These are phyloP conservation scores for Chalciporus sp. DNA, from an alignment of 1,284 basidiomycete species.

Conservation along the genomic window DNA sequence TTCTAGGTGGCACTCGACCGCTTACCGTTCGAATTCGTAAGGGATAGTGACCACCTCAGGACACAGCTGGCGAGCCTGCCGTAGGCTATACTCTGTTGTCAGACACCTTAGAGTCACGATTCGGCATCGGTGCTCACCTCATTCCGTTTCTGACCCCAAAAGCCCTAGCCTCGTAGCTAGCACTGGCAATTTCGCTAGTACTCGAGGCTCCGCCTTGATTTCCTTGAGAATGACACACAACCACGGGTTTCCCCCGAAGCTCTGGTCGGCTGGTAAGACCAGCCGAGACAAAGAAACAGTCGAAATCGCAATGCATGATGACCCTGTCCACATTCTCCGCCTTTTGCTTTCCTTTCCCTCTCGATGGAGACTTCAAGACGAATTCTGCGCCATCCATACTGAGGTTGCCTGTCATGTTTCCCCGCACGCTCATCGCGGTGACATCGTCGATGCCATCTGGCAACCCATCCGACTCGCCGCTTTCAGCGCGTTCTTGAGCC, in stretches of 20 bases:
- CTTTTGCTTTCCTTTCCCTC: conserved; percentile 59
- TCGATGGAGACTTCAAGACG: conserved; percentile 47
- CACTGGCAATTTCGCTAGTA: conserved; percentile 93
- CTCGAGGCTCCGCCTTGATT: conserved; percentile 67
- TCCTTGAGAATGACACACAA: conserved; percentile 93
- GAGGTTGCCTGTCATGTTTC: conserved; percentile 30
- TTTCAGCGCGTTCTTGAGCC: conserved; percentile 73
- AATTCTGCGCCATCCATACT: conserved; percentile 66
- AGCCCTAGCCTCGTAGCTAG: conserved; percentile 89
- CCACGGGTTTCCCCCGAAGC: conserved; percentile 83
- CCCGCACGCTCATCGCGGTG: conserved; percentile 32
- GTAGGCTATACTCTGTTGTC: conserved; percentile 54
- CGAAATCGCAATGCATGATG: conserved; percentile 96
- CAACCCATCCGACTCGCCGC: conserved; percentile 19
- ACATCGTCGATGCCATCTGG: conserved; percentile 7
- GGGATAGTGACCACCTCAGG: conserved; percentile 80
- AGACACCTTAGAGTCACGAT: background rate
- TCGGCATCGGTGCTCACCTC: conserved; percentile 56
- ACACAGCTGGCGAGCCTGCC: conserved; percentile 83
- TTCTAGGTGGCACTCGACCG: background rate
- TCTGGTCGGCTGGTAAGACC: conserved; percentile 79
- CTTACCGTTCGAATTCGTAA: conserved; percentile 82
- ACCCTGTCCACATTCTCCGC: conserved; percentile 55
- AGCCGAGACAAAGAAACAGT: conserved; percentile 96
- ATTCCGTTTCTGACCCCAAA: conserved; percentile 94